Evolutionary conservation across 345 rosid genomes (phyloP), one percentile per base, ranked within the genome.

Genomic region (Hibiscus tridactylites): DNA sequence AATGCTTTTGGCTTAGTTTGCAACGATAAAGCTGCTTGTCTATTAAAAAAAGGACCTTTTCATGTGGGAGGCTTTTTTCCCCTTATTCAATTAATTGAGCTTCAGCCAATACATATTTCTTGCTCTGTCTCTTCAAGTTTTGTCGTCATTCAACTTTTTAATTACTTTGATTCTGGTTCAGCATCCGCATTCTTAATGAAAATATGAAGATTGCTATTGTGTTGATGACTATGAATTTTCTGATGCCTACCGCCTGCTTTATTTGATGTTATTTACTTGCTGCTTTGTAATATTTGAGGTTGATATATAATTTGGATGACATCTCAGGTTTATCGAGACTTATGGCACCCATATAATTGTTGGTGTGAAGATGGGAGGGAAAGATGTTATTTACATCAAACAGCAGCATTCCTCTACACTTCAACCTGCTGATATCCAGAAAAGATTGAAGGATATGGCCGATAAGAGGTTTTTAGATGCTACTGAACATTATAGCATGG

Each of bases 331-430:
- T 73, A 87, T 90, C 28, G 84, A 86, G 61, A 86, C 73, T 33
- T 90, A 74, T 79, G 95, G 95, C 12, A 90, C 95, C 28, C 95
- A 90, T 81, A 81, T 90, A 47, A 81, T 90, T 65, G 88, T 85
- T 81, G 86, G 90, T 60, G 82, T 87, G 64, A 85, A 90, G 83
- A 87, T 88, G 95, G 95, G 95, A 67, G 95, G 92, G 72, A 88
- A 90, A 82, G 95, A 90, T 76, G 95, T 90, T 39, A 80, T 90
- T 68, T 86, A 80, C 72, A 64, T 85, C 75, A 90, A 90, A 59
- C 92, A 90, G 68, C 89, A 80, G 71, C 90, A 88, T 78, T 83
- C 92, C 3, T 85, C 96, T 53, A 73, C 47, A 61, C 81, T 88
- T 68, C 84, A 80, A 76, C 84, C 90, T 65, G 85, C 83, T 73